Evolutionary conservation across 768 basidiomycete species (phyloP), one percentile per base, ranked within the genome.

Genomic region (Kwoniella botswanensis): DNA sequence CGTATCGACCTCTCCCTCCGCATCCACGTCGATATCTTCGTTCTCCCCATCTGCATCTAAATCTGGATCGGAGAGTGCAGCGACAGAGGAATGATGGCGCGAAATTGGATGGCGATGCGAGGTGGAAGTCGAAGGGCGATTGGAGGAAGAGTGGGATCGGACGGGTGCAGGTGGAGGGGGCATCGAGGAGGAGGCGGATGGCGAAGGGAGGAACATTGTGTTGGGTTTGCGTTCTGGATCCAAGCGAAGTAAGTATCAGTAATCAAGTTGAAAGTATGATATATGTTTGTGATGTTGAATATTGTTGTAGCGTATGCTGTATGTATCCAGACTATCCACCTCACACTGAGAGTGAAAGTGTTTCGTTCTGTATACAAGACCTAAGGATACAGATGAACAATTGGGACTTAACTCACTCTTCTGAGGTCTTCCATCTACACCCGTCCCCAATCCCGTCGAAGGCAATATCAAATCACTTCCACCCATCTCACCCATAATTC

Each of bases 151-250:
- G 4, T 50, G 52, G 10, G 78, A 70, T n/a, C 63, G 65, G 56
- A 22, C 18, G 1, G 71, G 63, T 11, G 67, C 67, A 4, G 74
- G 68, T 17, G 72, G 77, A 15, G 75, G 75, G 7, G 72, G 71
- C 72, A 78, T 72, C 0, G 75, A 68, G 2, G 72, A 64, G 57
- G 62, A 62, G 26, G 57, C 65, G 53, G 69, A 68, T 65, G 22
- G 74, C 56, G 50, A 64, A 13, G 74, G 76, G 1, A 76, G 63
- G 17, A 72, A 73, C 6, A 79, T 70, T 10, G 75, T 71, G 22
- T 71, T 75, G 2, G 78, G 72, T 67, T 76, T 78, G 3, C 75
- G 71, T 72, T 82, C 81, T 82, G 68, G 10, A 41, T 41, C 18
- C 10, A 26, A 26, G 12, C 18, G 9, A 26, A 26, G 12, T 4